phyloP scores from a whole-genome alignment of 768 basidiomycete genomes.

The Tephrocybe sp. region DNA sequence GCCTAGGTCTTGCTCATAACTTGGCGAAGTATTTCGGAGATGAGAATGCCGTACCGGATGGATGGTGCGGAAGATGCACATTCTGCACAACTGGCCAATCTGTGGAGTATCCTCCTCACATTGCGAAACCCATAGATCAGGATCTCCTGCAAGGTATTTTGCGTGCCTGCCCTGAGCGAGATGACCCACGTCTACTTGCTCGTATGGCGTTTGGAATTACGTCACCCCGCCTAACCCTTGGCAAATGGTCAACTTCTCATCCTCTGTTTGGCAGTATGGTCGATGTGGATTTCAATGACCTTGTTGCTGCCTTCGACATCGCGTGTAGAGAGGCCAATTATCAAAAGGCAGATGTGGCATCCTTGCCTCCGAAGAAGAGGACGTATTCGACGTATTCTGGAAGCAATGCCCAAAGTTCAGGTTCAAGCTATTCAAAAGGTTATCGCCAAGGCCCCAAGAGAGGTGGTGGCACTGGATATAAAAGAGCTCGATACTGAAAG shows the following conservation, averaged over 20 bases:
- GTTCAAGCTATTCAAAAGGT: not conserved
- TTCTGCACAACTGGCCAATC: slow-evolving; percentile 37
- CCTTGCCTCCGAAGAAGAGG: slow-evolving; percentile 16
- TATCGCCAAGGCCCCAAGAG: not conserved
- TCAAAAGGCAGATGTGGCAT: slow-evolving; percentile 5
- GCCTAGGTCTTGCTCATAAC: slow-evolving; percentile 38
- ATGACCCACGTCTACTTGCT: slow-evolving; percentile 48
- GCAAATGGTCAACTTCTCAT: slow-evolving; percentile 39
- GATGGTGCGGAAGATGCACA: slow-evolving; percentile 40
- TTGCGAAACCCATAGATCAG: slow-evolving; percentile 22
- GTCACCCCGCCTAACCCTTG: slow-evolving; percentile 37
- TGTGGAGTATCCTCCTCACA: slow-evolving; percentile 26
- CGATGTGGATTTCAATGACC: slow-evolving; percentile 34
- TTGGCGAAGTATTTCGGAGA: slow-evolving; percentile 47
- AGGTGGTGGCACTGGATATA: not conserved
- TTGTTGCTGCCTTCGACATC: slow-evolving; percentile 34
- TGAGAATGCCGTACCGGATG: slow-evolving; percentile 33
- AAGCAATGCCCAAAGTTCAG: not conserved
- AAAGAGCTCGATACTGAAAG: not conserved
- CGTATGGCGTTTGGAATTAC: slow-evolving; percentile 47
- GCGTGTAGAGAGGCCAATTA: slow-evolving; percentile 39
- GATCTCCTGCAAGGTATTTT: slow-evolving; percentile 35
- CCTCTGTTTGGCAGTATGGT: slow-evolving; percentile 45
- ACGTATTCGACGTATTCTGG: slow-evolving; percentile 10
- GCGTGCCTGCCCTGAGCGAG: slow-evolving; percentile 40